phyloP scores from a whole-genome alignment of 306 rosid species.

The Crotalaria pallida region DNA sequence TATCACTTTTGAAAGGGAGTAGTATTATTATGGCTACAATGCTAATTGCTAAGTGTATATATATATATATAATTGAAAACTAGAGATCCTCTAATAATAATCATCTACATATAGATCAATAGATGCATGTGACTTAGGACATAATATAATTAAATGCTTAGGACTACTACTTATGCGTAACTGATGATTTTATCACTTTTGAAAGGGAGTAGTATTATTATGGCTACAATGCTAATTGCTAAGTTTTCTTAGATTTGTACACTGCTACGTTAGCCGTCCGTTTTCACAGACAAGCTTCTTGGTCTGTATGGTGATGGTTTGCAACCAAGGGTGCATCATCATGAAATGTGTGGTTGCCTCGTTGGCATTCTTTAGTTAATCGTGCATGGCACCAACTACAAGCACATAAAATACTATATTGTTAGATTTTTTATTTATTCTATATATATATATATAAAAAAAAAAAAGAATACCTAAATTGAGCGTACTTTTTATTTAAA shows the following conservation, averaged over 20 bases:
- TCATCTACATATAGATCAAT: neutral
- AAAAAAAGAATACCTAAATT: no score
- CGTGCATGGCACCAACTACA: slow-evolving; percentile 1
- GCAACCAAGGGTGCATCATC: slow-evolving; percentile 6
- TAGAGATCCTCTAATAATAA: neutral
- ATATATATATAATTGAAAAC: neutral
- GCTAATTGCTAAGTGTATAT: no score
- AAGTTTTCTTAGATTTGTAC: slow-evolving; percentile 1
- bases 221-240: neutral
- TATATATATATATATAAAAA: no score
- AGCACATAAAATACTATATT: neutral
- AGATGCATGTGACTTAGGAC: neutral
- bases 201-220: neutral
- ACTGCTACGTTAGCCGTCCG: neutral
- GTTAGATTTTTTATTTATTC: no score
- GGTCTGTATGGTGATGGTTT: neutral
- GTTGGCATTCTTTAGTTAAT: neutral
- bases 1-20: neutral
- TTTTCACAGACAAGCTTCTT: neutral
- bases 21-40: neutral
- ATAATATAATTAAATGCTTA: neutral
- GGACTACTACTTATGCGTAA: neutral
- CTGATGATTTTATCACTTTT: neutral
- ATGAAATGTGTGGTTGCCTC: neutral
- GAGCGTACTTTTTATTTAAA: neutral